phyloP scores from a whole-genome alignment of 768 basidiomycete species.

The Paxillus rubicundulus region DNA sequence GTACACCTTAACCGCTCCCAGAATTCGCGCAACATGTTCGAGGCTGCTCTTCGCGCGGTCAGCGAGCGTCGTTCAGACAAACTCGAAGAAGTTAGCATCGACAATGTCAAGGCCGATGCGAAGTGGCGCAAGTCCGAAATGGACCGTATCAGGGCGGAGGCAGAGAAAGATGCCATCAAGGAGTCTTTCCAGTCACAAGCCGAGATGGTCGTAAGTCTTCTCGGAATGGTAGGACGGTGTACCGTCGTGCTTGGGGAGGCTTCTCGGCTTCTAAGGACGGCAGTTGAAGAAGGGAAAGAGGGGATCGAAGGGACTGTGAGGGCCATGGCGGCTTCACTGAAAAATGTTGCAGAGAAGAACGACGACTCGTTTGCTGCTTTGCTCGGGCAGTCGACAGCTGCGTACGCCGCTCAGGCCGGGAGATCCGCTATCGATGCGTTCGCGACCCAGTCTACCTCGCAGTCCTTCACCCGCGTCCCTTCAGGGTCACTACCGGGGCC shows the following conservation, averaged over 20 bases:
- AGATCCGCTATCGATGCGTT: constrained; percentile 45
- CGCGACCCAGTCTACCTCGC: constrained; percentile 44
- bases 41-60: constrained; percentile 80
- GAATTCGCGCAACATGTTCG: constrained; percentile 79
- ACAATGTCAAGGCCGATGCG: constrained; percentile 71
- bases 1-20: constrained; percentile 61
- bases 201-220: constrained; percentile 62
- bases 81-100: constrained; percentile 66
- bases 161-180: constrained; percentile 60
- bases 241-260: constrained; percentile 69
- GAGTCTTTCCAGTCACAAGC: constrained; percentile 65
- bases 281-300: constrained; percentile 33
- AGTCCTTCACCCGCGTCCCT: constrained; percentile 43
- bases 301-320: constrained; percentile 42
- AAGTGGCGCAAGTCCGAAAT: constrained; percentile 64
- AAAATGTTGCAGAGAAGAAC: constrained; percentile 59
- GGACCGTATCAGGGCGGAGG: constrained; percentile 64
- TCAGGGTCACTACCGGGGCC: constrained; percentile 50
- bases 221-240: constrained; percentile 79
- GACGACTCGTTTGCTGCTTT: constrained; percentile 66
- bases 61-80: constrained; percentile 77
- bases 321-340: constrained; percentile 51
- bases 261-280: constrained; percentile 42
- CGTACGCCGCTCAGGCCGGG: constrained; percentile 45
- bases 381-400: constrained; percentile 64